Percentiles rank a stretch among this genome's conserved stretches.
Conservation (phyloP, 495 filamentous ascomycete species). For the Articulospora tetracladia region DNA sequence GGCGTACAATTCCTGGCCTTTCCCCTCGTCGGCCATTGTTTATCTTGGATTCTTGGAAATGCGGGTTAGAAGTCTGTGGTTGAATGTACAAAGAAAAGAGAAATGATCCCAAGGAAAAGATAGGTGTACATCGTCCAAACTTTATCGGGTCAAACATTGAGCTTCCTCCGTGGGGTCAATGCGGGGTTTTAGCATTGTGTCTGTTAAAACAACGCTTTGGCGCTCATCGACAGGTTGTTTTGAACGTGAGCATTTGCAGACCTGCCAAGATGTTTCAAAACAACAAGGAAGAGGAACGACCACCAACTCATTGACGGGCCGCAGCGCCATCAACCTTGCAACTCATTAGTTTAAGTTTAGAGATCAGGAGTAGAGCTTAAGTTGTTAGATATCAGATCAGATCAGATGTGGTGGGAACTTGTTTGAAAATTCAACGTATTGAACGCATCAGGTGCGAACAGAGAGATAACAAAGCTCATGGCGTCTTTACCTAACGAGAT, state of each 20-base stretch:
- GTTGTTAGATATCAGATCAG: background rate
- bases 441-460: background rate
- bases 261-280: background rate
- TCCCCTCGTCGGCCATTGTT: background rate
- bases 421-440: too few relatives aligned
- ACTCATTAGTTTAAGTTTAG: background rate
- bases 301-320: too few relatives aligned
- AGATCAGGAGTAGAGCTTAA: background rate
- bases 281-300: background rate
- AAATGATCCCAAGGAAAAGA: background rate
- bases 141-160: background rate
- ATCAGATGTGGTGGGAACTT: background rate
- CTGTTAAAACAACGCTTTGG: background rate
- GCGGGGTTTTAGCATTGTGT: background rate
- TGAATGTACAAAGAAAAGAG: background rate
- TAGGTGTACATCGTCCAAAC: background rate
- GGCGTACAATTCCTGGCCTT: slow-evolving; percentile 1
- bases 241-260: background rate
- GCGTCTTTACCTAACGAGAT: too few relatives aligned
- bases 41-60: background rate
- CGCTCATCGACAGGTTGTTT: background rate
- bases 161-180: background rate
- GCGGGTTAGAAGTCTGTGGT: background rate
- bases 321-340: too few relatives aligned
- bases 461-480: background rate